Conservation (phyloP, 148 eudicot species). For the Rhododendron simsii region DNA sequence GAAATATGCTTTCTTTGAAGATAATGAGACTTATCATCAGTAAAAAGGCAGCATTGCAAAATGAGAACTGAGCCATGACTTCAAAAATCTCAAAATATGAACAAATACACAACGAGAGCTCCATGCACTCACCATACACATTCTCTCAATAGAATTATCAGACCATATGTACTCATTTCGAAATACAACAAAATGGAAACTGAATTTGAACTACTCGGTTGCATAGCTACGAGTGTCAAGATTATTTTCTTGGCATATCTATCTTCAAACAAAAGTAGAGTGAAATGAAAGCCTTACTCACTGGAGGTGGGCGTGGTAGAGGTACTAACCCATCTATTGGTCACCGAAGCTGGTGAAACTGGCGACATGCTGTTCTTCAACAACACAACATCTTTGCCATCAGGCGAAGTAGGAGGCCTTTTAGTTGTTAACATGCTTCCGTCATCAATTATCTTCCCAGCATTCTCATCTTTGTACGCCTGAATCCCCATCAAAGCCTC, state of each 20-base stretch:
- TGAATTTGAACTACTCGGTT: neutral
- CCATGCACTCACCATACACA: neutral
- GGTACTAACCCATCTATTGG: neutral
- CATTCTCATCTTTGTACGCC: neutral
- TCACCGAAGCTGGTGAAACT: neutral
- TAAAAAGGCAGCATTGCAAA: neutral
- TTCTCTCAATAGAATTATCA: neutral
- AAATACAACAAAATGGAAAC: neutral
- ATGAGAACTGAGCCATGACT: neutral
- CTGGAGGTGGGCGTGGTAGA: neutral
- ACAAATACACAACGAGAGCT: neutral
- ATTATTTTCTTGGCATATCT: neutral
- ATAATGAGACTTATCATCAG: too few relatives aligned
- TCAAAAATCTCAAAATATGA: neutral
- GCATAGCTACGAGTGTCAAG: neutral
- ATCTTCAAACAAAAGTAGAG: neutral
- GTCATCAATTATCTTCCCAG: neutral
- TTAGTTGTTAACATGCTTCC: neutral
- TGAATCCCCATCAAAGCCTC: slow-evolving; percentile 8
- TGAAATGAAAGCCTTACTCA: neutral
- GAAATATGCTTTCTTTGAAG: too few relatives aligned
- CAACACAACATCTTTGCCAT: slow-evolving; percentile 28
- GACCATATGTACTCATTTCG: neutral
- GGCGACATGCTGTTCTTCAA: slow-evolving; percentile 21
- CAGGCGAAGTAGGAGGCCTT: slow-evolving; percentile 18